Conservation (phyloP, 2,329 filamentous ascomycete genomes). For the Phialophora verrucosa region DNA sequence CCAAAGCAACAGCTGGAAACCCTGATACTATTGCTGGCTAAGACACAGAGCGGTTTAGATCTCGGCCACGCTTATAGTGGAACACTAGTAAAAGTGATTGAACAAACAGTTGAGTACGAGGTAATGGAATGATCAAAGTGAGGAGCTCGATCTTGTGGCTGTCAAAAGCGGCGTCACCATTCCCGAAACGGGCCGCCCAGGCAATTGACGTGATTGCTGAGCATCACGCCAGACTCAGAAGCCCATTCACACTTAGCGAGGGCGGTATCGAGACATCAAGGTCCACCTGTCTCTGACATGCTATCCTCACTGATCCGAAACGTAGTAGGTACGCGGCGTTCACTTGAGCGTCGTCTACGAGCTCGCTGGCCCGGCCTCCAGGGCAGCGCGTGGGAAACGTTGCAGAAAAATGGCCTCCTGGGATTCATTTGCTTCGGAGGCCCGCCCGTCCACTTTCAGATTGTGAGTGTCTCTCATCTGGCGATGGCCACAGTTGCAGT, state of each 20-base stretch:
- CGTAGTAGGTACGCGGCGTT: not conserved
- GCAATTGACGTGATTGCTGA: not conserved
- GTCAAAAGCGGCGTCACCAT: too few relatives aligned
- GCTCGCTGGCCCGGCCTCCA: not conserved
- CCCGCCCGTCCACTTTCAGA: conserved; percentile 72
- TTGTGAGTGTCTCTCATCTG: conserved; percentile 42
- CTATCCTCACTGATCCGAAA: conserved; percentile 1
- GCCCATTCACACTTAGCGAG: too few relatives aligned
- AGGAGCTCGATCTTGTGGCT: too few relatives aligned
- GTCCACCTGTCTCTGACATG: not conserved
- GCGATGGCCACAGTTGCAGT: too few relatives aligned
- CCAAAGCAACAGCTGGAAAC: too few relatives aligned
- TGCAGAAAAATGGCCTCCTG: conserved; percentile 50
- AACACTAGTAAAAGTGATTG: too few relatives aligned
- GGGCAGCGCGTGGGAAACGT: not conserved
- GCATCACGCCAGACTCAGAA: not conserved
- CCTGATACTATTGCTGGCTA: too few relatives aligned
- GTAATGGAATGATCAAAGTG: too few relatives aligned
- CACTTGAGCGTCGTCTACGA: conserved; percentile 4
- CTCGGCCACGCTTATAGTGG: too few relatives aligned
- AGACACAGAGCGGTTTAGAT: too few relatives aligned
- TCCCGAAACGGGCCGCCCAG: too few relatives aligned
- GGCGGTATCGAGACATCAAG: not conserved
- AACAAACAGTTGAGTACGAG: too few relatives aligned
- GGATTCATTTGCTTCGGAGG: conserved; percentile 71